Conservation (phyloP, 768 basidiomycete genomes). For the Russula olivacea region DNA sequence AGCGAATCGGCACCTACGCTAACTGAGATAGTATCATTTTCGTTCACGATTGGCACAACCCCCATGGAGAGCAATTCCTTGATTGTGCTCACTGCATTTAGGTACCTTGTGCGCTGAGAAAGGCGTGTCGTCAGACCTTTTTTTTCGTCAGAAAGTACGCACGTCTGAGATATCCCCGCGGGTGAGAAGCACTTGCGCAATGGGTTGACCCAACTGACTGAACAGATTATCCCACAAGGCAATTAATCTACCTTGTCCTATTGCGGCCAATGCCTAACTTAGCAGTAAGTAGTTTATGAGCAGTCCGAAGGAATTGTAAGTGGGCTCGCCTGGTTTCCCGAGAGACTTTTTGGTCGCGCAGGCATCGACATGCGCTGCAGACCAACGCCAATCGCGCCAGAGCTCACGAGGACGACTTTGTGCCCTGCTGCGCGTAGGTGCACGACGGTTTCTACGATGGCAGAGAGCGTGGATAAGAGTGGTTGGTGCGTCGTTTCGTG, state of each 20-base stretch:
- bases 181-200: constrained; percentile 90
- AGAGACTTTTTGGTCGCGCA: constrained; percentile 73
- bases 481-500: constrained; percentile 92
- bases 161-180: constrained; percentile 97
- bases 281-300: background rate
- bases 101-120: constrained; percentile 79
- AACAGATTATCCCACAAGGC: constrained; percentile 98
- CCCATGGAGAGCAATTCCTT: constrained; percentile 89
- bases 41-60: constrained; percentile 96
- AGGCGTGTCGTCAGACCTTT: background rate
- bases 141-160: constrained; percentile 26
- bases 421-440: constrained; percentile 75
- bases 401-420: constrained; percentile 91
- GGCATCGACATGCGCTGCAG: constrained; percentile 84
- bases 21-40: constrained; percentile 97
- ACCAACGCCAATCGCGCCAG: constrained; percentile 96
- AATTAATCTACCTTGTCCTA: constrained; percentile 94
- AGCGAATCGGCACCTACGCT: constrained; percentile 53
- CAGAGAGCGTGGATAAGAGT: constrained; percentile 82
- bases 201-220: constrained; percentile 87
- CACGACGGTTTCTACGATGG: constrained; percentile 87
- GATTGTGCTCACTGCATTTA: constrained; percentile 95
- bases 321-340: constrained; percentile 78
- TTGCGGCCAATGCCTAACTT: constrained; percentile 96
- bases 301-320: background rate